Evolutionary conservation across 2,329 filamentous ascomycete species (phyloP).

Genomic region (Fusarium torulosum): DNA sequence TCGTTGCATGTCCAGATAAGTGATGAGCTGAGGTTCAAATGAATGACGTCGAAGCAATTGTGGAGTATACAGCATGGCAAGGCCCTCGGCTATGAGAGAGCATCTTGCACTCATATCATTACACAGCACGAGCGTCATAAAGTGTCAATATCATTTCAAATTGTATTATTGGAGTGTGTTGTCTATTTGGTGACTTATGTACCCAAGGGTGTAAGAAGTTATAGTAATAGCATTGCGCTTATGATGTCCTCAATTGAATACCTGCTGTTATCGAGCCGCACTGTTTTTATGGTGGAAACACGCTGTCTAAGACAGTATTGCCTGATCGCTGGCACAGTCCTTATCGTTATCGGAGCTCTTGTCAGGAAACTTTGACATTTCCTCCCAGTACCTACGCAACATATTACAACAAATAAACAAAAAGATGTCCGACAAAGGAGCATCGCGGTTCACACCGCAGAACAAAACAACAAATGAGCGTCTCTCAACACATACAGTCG

Average conservation of each 20-base stretch:
- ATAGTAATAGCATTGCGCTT: background rate
- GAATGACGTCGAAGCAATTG: slow-evolving; percentile 35
- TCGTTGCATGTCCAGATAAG: background rate
- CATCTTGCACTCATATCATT: background rate
- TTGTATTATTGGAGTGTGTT: background rate
- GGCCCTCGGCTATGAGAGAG: background rate
- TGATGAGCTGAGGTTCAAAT: slow-evolving; percentile 17
- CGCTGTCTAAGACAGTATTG: background rate
- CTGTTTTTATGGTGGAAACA: background rate
- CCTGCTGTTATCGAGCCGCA: background rate
- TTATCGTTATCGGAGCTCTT: slow-evolving; percentile 28
- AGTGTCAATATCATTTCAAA: background rate
- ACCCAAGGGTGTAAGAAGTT: background rate
- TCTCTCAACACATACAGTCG: slow-evolving; percentile 87
- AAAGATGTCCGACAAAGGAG: slow-evolving; percentile 57
- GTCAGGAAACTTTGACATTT: slow-evolving; percentile 3
- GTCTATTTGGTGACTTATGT: background rate
- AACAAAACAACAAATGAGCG: slow-evolving; percentile 83
- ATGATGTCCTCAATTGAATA: background rate
- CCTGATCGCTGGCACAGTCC: background rate
- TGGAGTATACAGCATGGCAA: slow-evolving; percentile 18
- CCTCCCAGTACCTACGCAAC: background rate
- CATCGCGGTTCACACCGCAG: slow-evolving; percentile 79
- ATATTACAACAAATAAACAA: background rate
- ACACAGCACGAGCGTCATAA: background rate